Evolutionary conservation across 768 basidiomycete genomes (phyloP).

Genomic region (Termitomyces sp.): DNA sequence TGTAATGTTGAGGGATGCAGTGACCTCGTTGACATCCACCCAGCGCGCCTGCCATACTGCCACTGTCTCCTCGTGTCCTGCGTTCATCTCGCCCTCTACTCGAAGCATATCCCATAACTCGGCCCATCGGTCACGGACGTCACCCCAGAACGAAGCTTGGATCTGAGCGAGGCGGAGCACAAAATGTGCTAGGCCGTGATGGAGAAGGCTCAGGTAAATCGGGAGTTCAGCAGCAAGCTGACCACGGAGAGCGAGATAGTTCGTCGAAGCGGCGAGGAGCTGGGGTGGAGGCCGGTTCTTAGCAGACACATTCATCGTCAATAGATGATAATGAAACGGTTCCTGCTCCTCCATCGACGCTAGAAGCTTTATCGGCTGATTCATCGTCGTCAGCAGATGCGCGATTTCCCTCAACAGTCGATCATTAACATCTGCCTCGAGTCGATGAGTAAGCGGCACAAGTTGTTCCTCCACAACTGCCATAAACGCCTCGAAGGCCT

Average conservation of each 20-base stretch:
- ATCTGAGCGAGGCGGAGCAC: slow-evolving; percentile 49
- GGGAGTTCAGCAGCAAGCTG: slow-evolving; percentile 75
- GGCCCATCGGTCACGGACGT: slow-evolving; percentile 63
- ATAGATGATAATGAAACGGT: slow-evolving; percentile 65
- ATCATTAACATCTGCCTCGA: slow-evolving; percentile 51
- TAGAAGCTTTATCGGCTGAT: slow-evolving; percentile 61
- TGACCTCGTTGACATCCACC: slow-evolving; percentile 55
- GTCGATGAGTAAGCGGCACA: slow-evolving; percentile 44
- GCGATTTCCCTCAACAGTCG: slow-evolving; percentile 56
- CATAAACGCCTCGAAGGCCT: slow-evolving; percentile 73
- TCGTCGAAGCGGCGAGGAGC: slow-evolving; percentile 69
- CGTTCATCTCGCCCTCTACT: slow-evolving; percentile 67
- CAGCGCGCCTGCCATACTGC: slow-evolving; percentile 70
- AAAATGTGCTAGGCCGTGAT: slow-evolving; percentile 53
- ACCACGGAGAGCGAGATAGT: slow-evolving; percentile 72
- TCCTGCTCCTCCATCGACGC: slow-evolving; percentile 71
- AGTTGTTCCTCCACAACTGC: slow-evolving; percentile 52
- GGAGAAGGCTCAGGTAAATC: slow-evolving; percentile 50
- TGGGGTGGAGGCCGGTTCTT: slow-evolving; percentile 66
- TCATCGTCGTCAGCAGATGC: slow-evolving; percentile 54
- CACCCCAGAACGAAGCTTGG: slow-evolving; percentile 58
- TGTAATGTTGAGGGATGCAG: slow-evolving; percentile 31
- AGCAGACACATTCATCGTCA: slow-evolving; percentile 57
- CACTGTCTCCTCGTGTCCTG: slow-evolving; percentile 63
- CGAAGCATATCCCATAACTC: slow-evolving; percentile 84